Evolutionary conservation across 352 stramenopile species (phyloP), one percentile per base, ranked within the genome.

Genomic region (Phytopythium kandeliae): DNA sequence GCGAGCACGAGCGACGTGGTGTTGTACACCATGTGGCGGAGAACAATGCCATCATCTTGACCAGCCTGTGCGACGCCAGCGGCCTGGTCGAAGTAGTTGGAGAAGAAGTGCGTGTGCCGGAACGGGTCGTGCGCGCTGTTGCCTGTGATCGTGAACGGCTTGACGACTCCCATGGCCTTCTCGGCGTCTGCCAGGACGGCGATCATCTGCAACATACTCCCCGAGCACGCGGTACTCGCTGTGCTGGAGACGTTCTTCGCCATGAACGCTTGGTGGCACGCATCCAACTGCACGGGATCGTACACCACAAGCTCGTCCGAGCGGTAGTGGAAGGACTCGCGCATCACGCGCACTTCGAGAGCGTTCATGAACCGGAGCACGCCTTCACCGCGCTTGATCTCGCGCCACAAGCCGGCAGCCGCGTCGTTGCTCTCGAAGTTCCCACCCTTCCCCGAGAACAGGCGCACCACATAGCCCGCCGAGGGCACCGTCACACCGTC

Each of bases 21-120:
- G 43, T 78, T 75, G 57, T 78, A 75, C 33, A 71, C 63, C 60
- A 83, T 74, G 43, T 63, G 48, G n/a, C 69, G 65, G 25, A 82
- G 45, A 25, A 72, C 30, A 17, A 64, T 43, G 13, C 53, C 60
- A 26, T 72, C 63, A 7, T 70, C 33, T 25, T 51, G 25, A 21
- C 62, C 42, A 2, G 47, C 26, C 11, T 51, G 25, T 4, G 15
- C 35, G 2, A 45, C 30, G 19, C 51, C 54, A 0, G 46, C 25
- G 12, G 47, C 37, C 31, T 65, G 49, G 43, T 76, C 63, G 24
- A 55, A 60, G 46, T 64, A 70, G 30, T 77, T 75, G 10, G 67
- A 56, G 40, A 80, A 71, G 21, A 73, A 24, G 11, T 54, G 51
- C 19, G 48, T 45, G 33, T 58, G 51, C 26, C 21, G 43, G 9